These are phyloP conservation scores for Metarhizium guizhouense DNA, from an alignment of 2,329 filamentous ascomycete species.

Conservation along the genomic window DNA sequence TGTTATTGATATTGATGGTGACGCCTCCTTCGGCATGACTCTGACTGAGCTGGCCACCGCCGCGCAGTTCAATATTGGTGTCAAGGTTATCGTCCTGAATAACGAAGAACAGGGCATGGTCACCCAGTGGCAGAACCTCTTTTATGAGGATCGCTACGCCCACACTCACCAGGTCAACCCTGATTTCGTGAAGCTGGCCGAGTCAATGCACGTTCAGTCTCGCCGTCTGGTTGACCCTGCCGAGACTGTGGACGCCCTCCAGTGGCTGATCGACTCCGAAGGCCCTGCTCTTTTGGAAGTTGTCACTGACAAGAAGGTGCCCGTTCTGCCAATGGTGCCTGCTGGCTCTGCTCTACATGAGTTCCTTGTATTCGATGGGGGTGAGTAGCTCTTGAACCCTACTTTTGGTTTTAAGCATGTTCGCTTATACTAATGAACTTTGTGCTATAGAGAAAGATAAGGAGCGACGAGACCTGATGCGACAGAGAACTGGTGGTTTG, in stretches of 20 bases:
- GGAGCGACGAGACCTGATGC: slow-evolving; percentile 38
- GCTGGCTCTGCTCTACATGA: slow-evolving; percentile 81
- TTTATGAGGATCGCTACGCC: slow-evolving; percentile 87
- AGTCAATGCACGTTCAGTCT: no score
- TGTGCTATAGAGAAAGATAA: no score
- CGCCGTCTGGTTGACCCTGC: no score
- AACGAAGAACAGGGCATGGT: slow-evolving; percentile 99
- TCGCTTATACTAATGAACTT: no score
- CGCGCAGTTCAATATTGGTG: slow-evolving; percentile 89
- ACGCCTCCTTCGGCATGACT: slow-evolving; percentile 99
- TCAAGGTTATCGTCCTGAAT: slow-evolving; percentile 91
- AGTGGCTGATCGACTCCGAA: slow-evolving; percentile 62
- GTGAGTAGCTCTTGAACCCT: no score
- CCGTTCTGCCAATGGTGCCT: slow-evolving; percentile 96
- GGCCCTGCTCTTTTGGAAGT: slow-evolving; percentile 93
- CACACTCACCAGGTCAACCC: slow-evolving; percentile 32
- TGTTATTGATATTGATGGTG: slow-evolving; percentile 93
- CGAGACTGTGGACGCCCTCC: no score
- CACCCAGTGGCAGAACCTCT: slow-evolving; percentile 95
- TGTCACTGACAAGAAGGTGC: slow-evolving; percentile 82
- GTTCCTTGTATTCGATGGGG: slow-evolving; percentile 50
- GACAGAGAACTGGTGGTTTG: slow-evolving; percentile 47
- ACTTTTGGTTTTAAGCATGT: no score
- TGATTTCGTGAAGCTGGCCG: no score
- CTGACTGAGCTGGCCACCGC: slow-evolving; percentile 90